Evolutionary conservation across 177 flowering plant genomes (phyloP), one percentile per base, ranked within the genome.

Genomic region (Vitis hybrid): DNA sequence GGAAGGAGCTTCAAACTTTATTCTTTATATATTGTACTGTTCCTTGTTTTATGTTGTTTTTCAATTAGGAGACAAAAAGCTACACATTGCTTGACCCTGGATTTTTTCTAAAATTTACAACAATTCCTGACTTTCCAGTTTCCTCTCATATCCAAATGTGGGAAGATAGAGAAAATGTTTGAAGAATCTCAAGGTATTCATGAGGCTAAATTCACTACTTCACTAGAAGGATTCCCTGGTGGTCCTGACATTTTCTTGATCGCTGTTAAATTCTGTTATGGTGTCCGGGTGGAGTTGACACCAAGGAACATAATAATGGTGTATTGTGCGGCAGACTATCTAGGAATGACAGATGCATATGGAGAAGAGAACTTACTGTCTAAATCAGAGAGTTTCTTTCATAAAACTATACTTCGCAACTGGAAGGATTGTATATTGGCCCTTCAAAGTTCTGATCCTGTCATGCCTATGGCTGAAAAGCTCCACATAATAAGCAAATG

Each of bases 351-450:
- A 15, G 91, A 91, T 70, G 91, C 85, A 48, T 88, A 81, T 69
- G 97, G 90, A 57, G 97, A 92, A 73, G 94, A 71, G 40, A 94
- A 92, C 78, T 83, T 95, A 68, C 67, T 93, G 49, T 79, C 87
- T 10, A 80, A 72, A 70, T 72, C 88, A 1, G 92, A 91, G 62
- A 70, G 60, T 74, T 91, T 75, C 81, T 86, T 93, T 65, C 91
- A 93, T 64, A 89, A 81, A 70, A 76, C 63, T 62, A 65, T 91
- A 24, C 88, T 95, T 17, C 80, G 70, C 18, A 88, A 83, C 84
- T 95, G 99, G 99, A 93, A 93, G 72, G 96, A 93, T 52, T 91
- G 94, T 79, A 83, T 95, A 60, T 71, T 87, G 75, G 88, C 88
- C 58, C 91, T 93, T 72, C 96, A 89, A 78, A 82, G 85, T 71